Percentiles rank a stretch among this genome's conserved stretches.
Conservation (phyloP, 1,139 yeast species). For the Kurtzmaniella natalensis region DNA sequence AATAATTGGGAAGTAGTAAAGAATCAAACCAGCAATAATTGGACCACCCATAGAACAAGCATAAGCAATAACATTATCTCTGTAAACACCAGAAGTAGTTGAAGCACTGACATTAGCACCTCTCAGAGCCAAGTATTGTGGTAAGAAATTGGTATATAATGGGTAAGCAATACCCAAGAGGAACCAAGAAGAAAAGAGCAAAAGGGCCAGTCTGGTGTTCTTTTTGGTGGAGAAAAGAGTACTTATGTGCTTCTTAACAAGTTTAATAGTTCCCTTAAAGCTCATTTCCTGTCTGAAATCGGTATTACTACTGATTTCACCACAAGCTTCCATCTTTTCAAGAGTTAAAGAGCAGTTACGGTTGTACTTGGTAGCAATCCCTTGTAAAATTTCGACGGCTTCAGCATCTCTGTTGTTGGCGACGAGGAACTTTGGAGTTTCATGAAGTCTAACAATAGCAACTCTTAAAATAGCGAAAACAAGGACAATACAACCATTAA, state of each 20-base stretch:
- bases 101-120: slow-evolving; percentile 33
- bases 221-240: slow-evolving; percentile 24
- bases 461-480: slow-evolving; percentile 44
- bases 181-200: slow-evolving; percentile 32
- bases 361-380: slow-evolving; percentile 38
- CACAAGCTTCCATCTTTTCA: slow-evolving; percentile 42
- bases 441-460: slow-evolving; percentile 44
- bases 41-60: slow-evolving; percentile 30
- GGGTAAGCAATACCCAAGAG: slow-evolving; percentile 36
- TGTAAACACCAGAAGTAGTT: slow-evolving; percentile 24
- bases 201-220: slow-evolving; percentile 23
- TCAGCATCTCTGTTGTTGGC: slow-evolving; percentile 50
- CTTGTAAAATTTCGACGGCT: slow-evolving; percentile 35
- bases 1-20: slow-evolving; percentile 21
- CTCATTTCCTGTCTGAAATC: slow-evolving; percentile 18
- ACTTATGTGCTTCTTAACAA: slow-evolving; percentile 20
- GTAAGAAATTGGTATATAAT: slow-evolving; percentile 36
- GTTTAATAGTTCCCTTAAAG: slow-evolving; percentile 15
- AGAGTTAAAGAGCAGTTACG: slow-evolving; percentile 40
- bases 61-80: slow-evolving; percentile 28
- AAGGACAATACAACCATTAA: slow-evolving; percentile 50
- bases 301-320: slow-evolving; percentile 28
- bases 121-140: slow-evolving; percentile 32
- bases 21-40: slow-evolving; percentile 25
- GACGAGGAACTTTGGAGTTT: slow-evolving; percentile 55